A percentile compares a stretch with the other conserved stretches of the same genome.
Evolutionary conservation across 2,329 filamentous ascomycete species (phyloP).

Genomic region (Cladophialophora yegresii): DNA sequence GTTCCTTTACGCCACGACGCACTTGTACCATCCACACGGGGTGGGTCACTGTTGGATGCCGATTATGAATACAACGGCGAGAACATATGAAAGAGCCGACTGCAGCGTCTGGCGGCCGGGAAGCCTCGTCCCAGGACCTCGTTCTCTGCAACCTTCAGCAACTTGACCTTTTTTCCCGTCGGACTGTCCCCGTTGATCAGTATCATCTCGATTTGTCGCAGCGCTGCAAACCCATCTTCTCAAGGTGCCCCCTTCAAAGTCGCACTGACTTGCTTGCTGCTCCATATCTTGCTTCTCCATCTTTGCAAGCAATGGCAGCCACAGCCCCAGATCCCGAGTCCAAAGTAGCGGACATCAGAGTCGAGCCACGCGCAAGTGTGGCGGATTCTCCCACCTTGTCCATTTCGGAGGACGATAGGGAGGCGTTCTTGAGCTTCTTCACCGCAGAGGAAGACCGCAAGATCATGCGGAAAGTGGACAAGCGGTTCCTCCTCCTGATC

Average conservation of each 20-base stretch:
- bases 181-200: neutral
- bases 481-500: conserved; percentile 65
- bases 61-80: neutral
- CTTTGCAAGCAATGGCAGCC: neutral
- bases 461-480: conserved; percentile 57
- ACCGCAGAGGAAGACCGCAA: conserved; percentile 44
- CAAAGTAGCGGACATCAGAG: conserved; percentile 9
- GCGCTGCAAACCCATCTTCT: neutral
- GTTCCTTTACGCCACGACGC: neutral
- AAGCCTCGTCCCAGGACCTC: neutral
- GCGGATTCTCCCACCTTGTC: conserved; percentile 13
- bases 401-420: conserved; percentile 12
- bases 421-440: conserved; percentile 45
- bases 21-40: neutral
- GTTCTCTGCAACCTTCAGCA: neutral
- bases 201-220: neutral
- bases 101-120: neutral
- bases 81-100: neutral
- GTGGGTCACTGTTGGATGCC: neutral
- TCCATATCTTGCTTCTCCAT: neutral
- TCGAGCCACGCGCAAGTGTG: conserved; percentile 7
- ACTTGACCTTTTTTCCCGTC: neutral
- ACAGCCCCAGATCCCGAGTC: conserved; percentile 6
- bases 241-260: neutral
- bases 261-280: neutral